These are phyloP conservation scores for Xanthoconium purpureum DNA, from an alignment of 768 basidiomycete genomes.

Conservation along the genomic window DNA sequence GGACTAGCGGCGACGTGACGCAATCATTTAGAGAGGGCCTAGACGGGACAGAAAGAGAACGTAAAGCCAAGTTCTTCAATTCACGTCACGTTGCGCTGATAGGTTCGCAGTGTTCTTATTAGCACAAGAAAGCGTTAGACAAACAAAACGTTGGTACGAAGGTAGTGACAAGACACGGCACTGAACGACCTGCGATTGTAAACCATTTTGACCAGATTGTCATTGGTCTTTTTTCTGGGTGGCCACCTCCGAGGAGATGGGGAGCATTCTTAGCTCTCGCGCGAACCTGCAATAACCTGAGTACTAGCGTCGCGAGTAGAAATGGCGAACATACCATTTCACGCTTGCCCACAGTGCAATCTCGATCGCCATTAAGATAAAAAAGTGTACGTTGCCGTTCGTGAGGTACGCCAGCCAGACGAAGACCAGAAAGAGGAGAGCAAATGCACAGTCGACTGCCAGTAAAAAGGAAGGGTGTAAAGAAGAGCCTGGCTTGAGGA, in stretches of 20 bases:
- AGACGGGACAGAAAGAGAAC: slow-evolving; percentile 87
- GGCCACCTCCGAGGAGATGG: slow-evolving; percentile 16
- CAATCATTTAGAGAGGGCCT: slow-evolving; percentile 87
- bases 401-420: slow-evolving; percentile 58
- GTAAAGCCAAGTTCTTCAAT: slow-evolving; percentile 46
- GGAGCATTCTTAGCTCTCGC: slow-evolving; percentile 51
- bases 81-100: slow-evolving; percentile 5
- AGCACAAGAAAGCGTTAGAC: slow-evolving; percentile 78
- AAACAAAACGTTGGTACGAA: slow-evolving; percentile 84
- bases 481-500: slow-evolving; percentile 75
- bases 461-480: slow-evolving; percentile 67
- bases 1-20: slow-evolving; percentile 54
- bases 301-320: neutral
- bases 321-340: slow-evolving; percentile 58
- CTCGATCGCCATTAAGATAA: slow-evolving; percentile 63
- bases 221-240: slow-evolving; percentile 27
- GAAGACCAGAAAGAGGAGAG: slow-evolving; percentile 56
- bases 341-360: slow-evolving; percentile 72
- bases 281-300: slow-evolving; percentile 51
- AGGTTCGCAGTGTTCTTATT: slow-evolving; percentile 67
- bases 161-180: slow-evolving; percentile 54
- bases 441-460: slow-evolving; percentile 60
- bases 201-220: neutral
- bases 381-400: slow-evolving; percentile 62
- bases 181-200: slow-evolving; percentile 27